These are phyloP conservation scores for Phytophthora pisi DNA, from an alignment of 352 stramenopile species.

Conservation along the genomic window DNA sequence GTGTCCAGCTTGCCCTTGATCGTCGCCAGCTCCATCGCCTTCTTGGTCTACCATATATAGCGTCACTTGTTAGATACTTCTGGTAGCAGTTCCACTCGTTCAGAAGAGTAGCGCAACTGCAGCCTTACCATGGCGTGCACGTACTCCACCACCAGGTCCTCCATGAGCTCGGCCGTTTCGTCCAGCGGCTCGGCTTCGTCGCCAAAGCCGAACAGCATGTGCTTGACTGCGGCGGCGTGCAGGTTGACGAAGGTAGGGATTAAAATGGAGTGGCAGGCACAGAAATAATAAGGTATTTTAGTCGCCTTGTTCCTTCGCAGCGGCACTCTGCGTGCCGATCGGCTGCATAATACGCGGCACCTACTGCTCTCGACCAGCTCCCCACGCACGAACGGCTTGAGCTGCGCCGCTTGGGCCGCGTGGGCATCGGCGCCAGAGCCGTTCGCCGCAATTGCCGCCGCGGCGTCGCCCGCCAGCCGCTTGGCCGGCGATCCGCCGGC, in stretches of 20 bases:
- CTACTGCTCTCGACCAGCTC: slow-evolving; percentile 85
- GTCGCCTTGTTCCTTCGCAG: not conserved
- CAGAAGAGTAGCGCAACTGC: not conserved
- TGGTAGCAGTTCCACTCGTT: not conserved
- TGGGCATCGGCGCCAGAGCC: slow-evolving; percentile 17
- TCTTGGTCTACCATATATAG: slow-evolving; percentile 70
- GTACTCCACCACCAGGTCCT: slow-evolving; percentile 87
- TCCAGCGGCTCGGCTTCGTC: slow-evolving; percentile 72
- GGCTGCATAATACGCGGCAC: slow-evolving; percentile 22
- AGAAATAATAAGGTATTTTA: slow-evolving; percentile 14
- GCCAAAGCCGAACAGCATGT: slow-evolving; percentile 91
- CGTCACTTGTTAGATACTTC: not conserved
- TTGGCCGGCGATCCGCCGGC: slow-evolving; percentile 44
- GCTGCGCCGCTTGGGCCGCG: slow-evolving; percentile 21
- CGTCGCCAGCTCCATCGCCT: slow-evolving; percentile 79
- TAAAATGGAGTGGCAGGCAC: too few relatives aligned
- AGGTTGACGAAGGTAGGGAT: not conserved
- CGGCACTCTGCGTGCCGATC: not conserved
- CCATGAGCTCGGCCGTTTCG: slow-evolving; percentile 84
- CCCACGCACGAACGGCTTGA: slow-evolving; percentile 82
- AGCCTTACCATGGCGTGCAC: slow-evolving; percentile 78
- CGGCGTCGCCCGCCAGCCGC: slow-evolving; percentile 18
- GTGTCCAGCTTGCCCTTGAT: slow-evolving; percentile 88
- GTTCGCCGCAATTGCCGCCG: slow-evolving; percentile 4
- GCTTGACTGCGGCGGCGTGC: slow-evolving; percentile 60